Conservation (phyloP, 441 rosid genomes). For the Gossypium armourianum region DNA sequence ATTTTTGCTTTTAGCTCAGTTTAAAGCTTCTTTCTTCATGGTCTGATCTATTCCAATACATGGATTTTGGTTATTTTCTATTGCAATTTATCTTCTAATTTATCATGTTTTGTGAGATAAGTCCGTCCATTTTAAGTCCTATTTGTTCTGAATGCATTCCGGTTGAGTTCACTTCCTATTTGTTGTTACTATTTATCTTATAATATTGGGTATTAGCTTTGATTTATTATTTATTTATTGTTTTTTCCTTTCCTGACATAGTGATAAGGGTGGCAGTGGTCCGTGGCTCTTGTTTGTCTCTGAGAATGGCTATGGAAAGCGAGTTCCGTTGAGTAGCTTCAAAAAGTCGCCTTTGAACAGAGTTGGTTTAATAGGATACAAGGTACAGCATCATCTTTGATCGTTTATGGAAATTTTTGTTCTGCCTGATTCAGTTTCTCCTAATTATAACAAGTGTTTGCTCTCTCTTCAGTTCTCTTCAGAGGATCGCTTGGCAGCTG, state of each 20-base stretch:
- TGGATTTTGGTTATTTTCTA: not conserved
- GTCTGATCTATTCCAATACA: not conserved
- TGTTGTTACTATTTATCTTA: not conserved
- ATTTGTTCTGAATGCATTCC: not conserved
- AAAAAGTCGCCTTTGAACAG: constrained; percentile 47
- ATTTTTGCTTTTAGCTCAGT: not conserved
- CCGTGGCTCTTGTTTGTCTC: constrained; percentile 85
- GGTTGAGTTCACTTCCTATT: not conserved
- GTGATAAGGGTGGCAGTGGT: constrained; percentile 40
- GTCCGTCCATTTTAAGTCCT: not conserved
- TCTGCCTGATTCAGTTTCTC: not conserved
- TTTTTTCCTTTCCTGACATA: constrained; percentile 16
- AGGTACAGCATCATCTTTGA: constrained; percentile 36
- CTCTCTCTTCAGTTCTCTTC: constrained; percentile 40
- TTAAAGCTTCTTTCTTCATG: not conserved
- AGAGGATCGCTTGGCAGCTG: constrained; percentile 74
- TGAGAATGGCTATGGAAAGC: constrained; percentile 82
- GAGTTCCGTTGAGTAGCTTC: constrained; percentile 78
- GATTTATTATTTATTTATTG: not conserved
- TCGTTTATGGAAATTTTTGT: not conserved
- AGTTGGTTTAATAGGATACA: constrained; percentile 68
- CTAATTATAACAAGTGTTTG: not conserved
- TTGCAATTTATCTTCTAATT: not conserved
- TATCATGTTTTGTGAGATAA: not conserved
- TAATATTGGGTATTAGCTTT: not conserved